Evolutionary conservation across 768 basidiomycete species (phyloP).

Genomic region (Kwoniella sp.): DNA sequence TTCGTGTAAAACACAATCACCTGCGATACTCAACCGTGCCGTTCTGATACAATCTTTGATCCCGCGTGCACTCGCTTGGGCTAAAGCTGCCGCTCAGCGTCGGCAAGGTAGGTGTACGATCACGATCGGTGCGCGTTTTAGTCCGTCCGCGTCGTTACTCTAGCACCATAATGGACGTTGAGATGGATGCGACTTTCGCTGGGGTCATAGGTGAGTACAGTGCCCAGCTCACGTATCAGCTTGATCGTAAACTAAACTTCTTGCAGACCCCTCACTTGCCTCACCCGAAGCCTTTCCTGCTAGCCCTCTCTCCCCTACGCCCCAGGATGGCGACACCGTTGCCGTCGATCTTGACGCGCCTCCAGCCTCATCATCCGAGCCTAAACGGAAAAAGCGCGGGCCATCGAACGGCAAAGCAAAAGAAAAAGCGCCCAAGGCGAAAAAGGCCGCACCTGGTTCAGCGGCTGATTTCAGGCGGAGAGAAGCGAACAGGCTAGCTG

Average conservation of each 20-base stretch:
- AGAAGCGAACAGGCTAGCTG: conserved; percentile 55
- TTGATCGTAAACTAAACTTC: too few relatives aligned
- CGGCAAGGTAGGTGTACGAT: too few relatives aligned
- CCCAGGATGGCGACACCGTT: neutral
- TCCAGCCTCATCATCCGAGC: neutral
- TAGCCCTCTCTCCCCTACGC: neutral
- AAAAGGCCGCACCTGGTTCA: conserved; percentile 20
- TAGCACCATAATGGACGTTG: neutral
- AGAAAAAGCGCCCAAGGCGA: neutral
- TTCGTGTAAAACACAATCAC: too few relatives aligned
- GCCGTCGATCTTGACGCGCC: too few relatives aligned
- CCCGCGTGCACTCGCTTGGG: too few relatives aligned
- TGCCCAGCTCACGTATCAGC: neutral
- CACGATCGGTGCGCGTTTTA: too few relatives aligned
- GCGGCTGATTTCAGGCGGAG: conserved; percentile 43
- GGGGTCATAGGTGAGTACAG: neutral
- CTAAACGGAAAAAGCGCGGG: neutral
- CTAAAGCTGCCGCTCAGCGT: too few relatives aligned
- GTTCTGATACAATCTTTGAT: too few relatives aligned
- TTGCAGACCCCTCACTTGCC: neutral
- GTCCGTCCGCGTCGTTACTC: too few relatives aligned
- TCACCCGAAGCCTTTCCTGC: neutral
- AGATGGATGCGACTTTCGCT: neutral
- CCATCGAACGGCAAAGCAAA: neutral
- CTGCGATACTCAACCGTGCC: too few relatives aligned